Evolutionary conservation across 1,284 basidiomycete species (phyloP).

Genomic region (Melampsora occidentalis): DNA sequence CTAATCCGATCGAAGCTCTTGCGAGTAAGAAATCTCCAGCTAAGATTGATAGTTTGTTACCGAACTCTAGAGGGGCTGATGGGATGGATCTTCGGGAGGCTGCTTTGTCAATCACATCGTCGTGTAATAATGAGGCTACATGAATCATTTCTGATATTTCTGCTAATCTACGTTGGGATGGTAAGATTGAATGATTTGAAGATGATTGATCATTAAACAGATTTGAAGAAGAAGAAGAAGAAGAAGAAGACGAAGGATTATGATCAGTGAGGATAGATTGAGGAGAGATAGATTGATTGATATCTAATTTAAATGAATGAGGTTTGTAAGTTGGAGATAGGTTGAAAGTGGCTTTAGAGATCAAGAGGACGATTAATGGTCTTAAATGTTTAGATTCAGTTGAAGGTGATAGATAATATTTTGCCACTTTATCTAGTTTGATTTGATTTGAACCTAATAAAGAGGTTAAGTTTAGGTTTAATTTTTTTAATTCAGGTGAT

Average conservation of each 20-base stretch:
- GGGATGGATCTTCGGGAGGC: slow-evolving; percentile 74
- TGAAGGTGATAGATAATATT: slow-evolving; percentile 84
- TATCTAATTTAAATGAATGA: neutral
- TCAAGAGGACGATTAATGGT: slow-evolving; percentile 83
- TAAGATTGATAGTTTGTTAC: slow-evolving; percentile 92
- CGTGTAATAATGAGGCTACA: slow-evolving; percentile 89
- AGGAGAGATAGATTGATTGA: slow-evolving; percentile 28
- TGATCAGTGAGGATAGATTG: slow-evolving; percentile 18
- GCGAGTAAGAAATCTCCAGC: slow-evolving; percentile 95
- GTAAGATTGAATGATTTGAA: slow-evolving; percentile 58
- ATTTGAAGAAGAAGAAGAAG: neutral
- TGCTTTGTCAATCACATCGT: slow-evolving; percentile 89
- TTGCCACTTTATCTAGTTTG: slow-evolving; percentile 77
- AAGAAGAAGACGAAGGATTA: neutral
- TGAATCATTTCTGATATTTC: slow-evolving; percentile 99
- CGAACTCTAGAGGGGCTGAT: slow-evolving; percentile 81
- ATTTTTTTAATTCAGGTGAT: slow-evolving; percentile 68
- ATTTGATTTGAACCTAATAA: slow-evolving; percentile 87
- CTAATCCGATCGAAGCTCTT: slow-evolving; percentile 80
- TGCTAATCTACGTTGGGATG: slow-evolving; percentile 85
- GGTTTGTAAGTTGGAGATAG: slow-evolving; percentile 57
- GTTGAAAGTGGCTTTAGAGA: slow-evolving; percentile 85
- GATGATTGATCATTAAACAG: neutral
- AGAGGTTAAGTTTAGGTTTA: slow-evolving; percentile 72
- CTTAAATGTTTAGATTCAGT: slow-evolving; percentile 75